These are phyloP conservation scores for Fraxinus quadrangulata DNA, from an alignment of 257 asterid genomes.

Conservation along the genomic window DNA sequence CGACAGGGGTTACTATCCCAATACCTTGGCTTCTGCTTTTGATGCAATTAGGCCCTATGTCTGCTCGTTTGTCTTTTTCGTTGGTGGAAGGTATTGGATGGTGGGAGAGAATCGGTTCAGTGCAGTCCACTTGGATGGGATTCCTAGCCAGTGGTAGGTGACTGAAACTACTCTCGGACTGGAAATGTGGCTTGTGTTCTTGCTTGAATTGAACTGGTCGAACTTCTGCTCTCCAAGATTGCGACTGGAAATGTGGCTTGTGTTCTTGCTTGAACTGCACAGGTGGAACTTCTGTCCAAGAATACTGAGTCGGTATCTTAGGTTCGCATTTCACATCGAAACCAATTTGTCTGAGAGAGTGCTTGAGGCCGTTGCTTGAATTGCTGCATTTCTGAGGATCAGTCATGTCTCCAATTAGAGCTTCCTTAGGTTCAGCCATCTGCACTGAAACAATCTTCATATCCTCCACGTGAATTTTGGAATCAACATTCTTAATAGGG, in stretches of 20 bases:
- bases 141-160: conserved; percentile 32
- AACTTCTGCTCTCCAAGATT: conserved; percentile 38
- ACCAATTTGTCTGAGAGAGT: conserved; percentile 35
- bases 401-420: conserved; percentile 26
- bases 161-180: conserved; percentile 29
- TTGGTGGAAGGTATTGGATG: conserved; percentile 24
- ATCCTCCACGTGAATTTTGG: conserved; percentile 35
- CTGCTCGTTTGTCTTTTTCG: conserved; percentile 27
- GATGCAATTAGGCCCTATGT: conserved; percentile 27
- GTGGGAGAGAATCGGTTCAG: conserved; percentile 22
- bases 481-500: conserved; percentile 38
- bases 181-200: conserved; percentile 36
- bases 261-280: conserved; percentile 42
- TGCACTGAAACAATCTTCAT: conserved; percentile 37
- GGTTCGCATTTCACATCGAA: conserved; percentile 43
- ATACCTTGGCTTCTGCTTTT: conserved; percentile 27
- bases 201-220: conserved; percentile 42
- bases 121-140: conserved; percentile 26
- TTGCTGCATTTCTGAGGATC: conserved; percentile 42
- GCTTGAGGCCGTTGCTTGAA: conserved; percentile 33
- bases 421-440: conserved; percentile 31
- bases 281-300: conserved; percentile 34
- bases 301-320: conserved; percentile 33
- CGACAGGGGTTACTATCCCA: conserved; percentile 34
- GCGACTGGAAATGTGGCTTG: conserved; percentile 29